Percentiles rank a stretch among this genome's conserved stretches.
These are phyloP conservation scores for Lachnellula suecica DNA, from an alignment of 2,329 filamentous ascomycete genomes.

Conservation along the genomic window DNA sequence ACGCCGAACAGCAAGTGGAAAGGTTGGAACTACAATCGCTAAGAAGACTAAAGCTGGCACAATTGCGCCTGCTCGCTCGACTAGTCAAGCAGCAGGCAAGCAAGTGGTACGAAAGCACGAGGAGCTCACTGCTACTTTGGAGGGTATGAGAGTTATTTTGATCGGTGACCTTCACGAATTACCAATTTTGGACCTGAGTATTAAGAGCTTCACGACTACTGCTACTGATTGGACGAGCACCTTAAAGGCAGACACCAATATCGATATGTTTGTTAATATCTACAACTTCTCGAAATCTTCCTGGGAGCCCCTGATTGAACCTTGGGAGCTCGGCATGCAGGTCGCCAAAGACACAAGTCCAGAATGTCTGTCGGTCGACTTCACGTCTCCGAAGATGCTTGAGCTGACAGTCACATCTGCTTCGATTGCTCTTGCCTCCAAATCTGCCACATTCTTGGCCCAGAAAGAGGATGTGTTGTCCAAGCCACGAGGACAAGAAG, in stretches of 20 bases:
- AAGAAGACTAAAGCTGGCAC: constrained; percentile 42
- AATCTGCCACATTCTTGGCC: constrained; percentile 87
- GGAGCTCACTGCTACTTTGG: constrained; percentile 80
- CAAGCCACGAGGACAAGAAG: constrained; percentile 87
- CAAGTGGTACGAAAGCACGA: constrained; percentile 56
- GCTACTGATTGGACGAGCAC: constrained; percentile 90
- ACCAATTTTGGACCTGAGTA: constrained; percentile 88
- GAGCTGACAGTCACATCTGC: constrained; percentile 92
- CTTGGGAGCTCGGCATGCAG: constrained; percentile 92
- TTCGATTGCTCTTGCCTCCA: constrained; percentile 88
- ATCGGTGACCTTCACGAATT: constrained; percentile 96
- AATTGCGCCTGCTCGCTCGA: constrained; percentile 22
- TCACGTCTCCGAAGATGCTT: constrained; percentile 85
- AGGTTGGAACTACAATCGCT: constrained; percentile 52
- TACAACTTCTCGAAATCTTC: constrained; percentile 99
- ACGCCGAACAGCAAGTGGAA: constrained; percentile 56
- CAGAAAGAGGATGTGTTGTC: constrained; percentile 88
- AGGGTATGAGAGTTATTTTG: constrained; percentile 86
- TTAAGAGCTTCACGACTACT: constrained; percentile 83
- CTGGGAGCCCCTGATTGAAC: constrained; percentile 95
- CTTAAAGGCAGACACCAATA: constrained; percentile 82
- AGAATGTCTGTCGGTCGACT: constrained; percentile 76
- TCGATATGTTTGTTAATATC: constrained; percentile 93
- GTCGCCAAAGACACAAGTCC: constrained; percentile 75
- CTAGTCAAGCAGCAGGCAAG: constrained; percentile 41